Evolutionary conservation across 2,329 filamentous ascomycete species (phyloP), one percentile per base, ranked within the genome.

Genomic region (Chrysosphaeria jannelii): DNA sequence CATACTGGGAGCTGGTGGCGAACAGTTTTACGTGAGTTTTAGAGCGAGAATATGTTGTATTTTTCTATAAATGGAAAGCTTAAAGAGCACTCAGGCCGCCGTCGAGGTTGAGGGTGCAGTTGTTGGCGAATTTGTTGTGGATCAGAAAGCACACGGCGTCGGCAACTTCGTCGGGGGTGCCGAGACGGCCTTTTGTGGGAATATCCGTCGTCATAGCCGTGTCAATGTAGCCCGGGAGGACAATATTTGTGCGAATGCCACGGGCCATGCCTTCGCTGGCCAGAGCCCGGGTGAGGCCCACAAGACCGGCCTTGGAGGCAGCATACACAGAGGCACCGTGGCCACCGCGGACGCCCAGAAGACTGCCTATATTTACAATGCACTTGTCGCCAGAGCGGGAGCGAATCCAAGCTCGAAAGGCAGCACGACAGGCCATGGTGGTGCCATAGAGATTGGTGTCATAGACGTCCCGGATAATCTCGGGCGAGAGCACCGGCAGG

Each of bases 131-230:
- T 30, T 58, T 48, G 41, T 85, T 89, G 22, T 54, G 53, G 14
- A 61, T 68, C 10, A 89, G 52, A 40, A 88, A 89, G 14, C 68
- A 38, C 22, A 69, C 72, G 25, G 76, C 75, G 36, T 79, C 64
- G n/a, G 76, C 75, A 15, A 88, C 59, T 40, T 89, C 76, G 13
- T 58, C 50, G 6, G 57, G 48, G 16, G 47, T 45, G 10, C 72
- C 76, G 30, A 81, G 61, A 14, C 75, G 62, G n/a, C n/a, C n/a
- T 14, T 47, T 45, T 10, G 58, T 38, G 1, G 74, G 74, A 23
- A 76, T 76, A 12, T n/a, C n/a, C n/a, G n/a, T n/a, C 33, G 69
- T 75, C 74, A 89, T 88, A 22, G 62, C 56, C 21, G 74, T 81
- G 27, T 70, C 51, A 33, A 88, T 66, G 47, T 81, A 89, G 5